Percentiles rank a stretch among this genome's conserved stretches.
Conservation (phyloP, 306 rosid genomes). For the Carpinus fangiana region DNA sequence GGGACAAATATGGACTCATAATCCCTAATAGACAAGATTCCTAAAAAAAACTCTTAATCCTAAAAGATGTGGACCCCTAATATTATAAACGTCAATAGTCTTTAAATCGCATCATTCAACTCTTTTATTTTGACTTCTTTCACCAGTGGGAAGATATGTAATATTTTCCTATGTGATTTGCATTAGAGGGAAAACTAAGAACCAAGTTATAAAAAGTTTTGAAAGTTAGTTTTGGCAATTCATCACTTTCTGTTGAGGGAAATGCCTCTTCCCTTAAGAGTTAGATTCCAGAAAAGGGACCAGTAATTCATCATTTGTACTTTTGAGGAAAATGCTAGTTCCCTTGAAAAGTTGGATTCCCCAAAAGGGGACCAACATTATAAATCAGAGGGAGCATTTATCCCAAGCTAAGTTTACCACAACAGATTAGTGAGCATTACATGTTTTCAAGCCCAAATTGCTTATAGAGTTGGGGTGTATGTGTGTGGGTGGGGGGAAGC, state of each 20-base stretch:
- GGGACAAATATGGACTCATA: too few relatives aligned
- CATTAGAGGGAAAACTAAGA: not conserved
- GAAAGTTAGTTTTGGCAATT: not conserved
- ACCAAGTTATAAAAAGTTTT: not conserved
- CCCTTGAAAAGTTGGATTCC: not conserved
- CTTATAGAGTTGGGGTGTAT: too few relatives aligned
- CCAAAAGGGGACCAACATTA: not conserved
- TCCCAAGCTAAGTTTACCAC: not conserved
- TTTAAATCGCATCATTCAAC: too few relatives aligned
- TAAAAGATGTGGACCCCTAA: too few relatives aligned
- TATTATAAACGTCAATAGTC: too few relatives aligned
- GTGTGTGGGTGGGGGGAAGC: too few relatives aligned
- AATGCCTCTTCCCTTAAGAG: not conserved
- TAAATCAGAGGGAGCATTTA: not conserved
- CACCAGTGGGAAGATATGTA: too few relatives aligned
- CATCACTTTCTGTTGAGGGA: not conserved
- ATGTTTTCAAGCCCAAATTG: not conserved
- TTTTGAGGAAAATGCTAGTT: not conserved
- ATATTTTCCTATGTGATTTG: too few relatives aligned
- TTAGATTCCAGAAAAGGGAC: not conserved
- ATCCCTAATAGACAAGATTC: too few relatives aligned
- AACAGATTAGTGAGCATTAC: not conserved
- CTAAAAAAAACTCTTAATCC: too few relatives aligned
- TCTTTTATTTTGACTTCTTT: too few relatives aligned
- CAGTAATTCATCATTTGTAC: not conserved